These are phyloP conservation scores for Prillingera fragicola DNA, from an alignment of 1,284 basidiomycete genomes.

Conservation along the genomic window DNA sequence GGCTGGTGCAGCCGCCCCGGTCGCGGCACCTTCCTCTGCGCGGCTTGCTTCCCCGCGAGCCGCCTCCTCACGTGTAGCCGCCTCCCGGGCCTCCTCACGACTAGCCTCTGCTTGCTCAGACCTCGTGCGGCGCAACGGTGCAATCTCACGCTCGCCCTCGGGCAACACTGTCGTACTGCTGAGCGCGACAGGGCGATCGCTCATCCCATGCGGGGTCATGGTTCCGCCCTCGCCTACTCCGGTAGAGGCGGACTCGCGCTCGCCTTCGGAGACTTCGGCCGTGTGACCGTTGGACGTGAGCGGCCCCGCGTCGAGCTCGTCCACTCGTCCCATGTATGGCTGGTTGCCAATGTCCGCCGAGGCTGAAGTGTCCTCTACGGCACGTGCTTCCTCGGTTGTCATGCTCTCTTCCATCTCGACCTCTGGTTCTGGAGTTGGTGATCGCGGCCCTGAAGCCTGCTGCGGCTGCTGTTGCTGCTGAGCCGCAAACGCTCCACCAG, in stretches of 20 bases:
- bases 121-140: constrained; percentile 29
- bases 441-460: constrained; percentile 10
- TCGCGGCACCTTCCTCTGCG: too few species aligned
- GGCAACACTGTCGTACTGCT: constrained; percentile 39
- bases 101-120: too few species aligned
- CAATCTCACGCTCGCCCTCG: constrained; percentile 29
- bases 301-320: constrained; percentile 49
- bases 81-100: too few species aligned
- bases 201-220: constrained; percentile 46
- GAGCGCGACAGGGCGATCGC: constrained; percentile 42
- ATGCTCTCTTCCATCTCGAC: constrained; percentile 23
- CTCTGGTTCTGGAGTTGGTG: constrained; percentile 41
- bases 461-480: constrained; percentile 8
- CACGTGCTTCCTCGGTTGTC: background rate
- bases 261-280: background rate
- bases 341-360: constrained; percentile 31
- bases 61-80: too few species aligned
- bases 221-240: constrained; percentile 26
- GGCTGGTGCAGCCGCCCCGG: too few species aligned
- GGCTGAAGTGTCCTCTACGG: background rate
- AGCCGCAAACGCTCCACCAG: constrained; percentile 1
- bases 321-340: constrained; percentile 46
- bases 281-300: constrained; percentile 17
- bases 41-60: too few species aligned
- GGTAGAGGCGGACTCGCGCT: background rate